These are phyloP conservation scores for Podospora didyma DNA, from an alignment of 495 filamentous ascomycete species.

Conservation along the genomic window DNA sequence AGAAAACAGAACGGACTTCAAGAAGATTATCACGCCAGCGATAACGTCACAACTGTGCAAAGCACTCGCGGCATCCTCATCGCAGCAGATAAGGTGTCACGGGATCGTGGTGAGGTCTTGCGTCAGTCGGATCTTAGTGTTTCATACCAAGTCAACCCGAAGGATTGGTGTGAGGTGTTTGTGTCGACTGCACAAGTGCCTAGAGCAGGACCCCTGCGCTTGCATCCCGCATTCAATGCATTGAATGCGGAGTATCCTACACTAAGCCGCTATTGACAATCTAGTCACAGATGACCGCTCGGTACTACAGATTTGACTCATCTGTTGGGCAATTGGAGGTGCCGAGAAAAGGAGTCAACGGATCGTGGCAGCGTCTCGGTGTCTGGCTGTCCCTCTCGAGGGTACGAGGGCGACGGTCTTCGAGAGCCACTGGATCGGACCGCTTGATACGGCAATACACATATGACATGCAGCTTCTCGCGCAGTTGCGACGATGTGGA, in stretches of 20 bases:
- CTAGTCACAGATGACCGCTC: not conserved
- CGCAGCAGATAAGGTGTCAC: conserved; percentile 17
- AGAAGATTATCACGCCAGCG: not conserved
- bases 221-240: conserved; percentile 24
- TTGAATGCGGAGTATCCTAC: conserved; percentile 20
- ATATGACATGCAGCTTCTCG: conserved; percentile 24
- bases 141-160: conserved; percentile 7
- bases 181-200: conserved; percentile 8
- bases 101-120: conserved; percentile 14
- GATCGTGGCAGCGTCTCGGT: not conserved
- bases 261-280: conserved; percentile 8
- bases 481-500: conserved; percentile 22
- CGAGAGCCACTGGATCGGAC: conserved; percentile 8
- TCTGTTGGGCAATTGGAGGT: not conserved
- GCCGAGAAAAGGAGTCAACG: no score
- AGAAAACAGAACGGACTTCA: not conserved
- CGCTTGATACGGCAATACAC: conserved; percentile 19
- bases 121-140: conserved; percentile 12
- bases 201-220: conserved; percentile 25
- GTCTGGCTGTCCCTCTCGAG: no score
- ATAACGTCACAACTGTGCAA: conserved; percentile 9
- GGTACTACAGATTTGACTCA: conserved; percentile 15
- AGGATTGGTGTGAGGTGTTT: conserved; percentile 2
- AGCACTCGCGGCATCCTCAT: conserved; percentile 2
- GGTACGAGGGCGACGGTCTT: not conserved